Evolutionary conservation across 768 basidiomycete genomes (phyloP).

Genomic region (Pleurotus cornucopiae): DNA sequence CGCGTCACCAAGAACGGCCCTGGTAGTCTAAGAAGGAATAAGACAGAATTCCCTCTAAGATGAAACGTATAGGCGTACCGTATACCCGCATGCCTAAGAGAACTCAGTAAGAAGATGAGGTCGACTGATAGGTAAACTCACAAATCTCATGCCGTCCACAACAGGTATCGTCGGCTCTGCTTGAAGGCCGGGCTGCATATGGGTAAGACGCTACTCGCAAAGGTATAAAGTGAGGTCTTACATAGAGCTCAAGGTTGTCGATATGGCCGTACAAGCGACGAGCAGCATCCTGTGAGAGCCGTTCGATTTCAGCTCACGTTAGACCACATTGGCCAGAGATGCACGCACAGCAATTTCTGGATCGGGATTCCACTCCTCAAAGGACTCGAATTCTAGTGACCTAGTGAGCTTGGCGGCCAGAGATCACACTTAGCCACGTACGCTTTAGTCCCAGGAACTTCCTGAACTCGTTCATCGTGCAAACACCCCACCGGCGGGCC

Average conservation of each 20-base stretch:
- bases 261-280: slow-evolving; percentile 28
- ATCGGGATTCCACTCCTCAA: slow-evolving; percentile 55
- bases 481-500: slow-evolving; percentile 50
- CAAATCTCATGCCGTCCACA: slow-evolving; percentile 46
- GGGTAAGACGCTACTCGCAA: neutral
- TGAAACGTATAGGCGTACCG: slow-evolving; percentile 22
- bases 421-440: slow-evolving; percentile 11
- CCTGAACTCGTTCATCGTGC: slow-evolving; percentile 55
- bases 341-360: slow-evolving; percentile 35
- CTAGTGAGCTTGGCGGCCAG: no score
- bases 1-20: slow-evolving; percentile 50
- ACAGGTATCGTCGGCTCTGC: slow-evolving; percentile 53
- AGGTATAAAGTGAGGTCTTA: slow-evolving; percentile 3
- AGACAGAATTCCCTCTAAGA: neutral
- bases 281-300: slow-evolving; percentile 21
- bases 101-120: neutral
- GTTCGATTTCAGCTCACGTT: no score
- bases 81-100: slow-evolving; percentile 49
- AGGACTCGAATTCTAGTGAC: slow-evolving; percentile 33
- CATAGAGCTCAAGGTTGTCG: slow-evolving; percentile 35
- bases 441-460: slow-evolving; percentile 44
- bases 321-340: neutral
- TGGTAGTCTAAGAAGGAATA: slow-evolving; percentile 28
- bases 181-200: slow-evolving; percentile 23
- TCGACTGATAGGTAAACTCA: neutral